Evolutionary conservation across 768 basidiomycete species (phyloP).

Genomic region (Mycena albidolilacea): DNA sequence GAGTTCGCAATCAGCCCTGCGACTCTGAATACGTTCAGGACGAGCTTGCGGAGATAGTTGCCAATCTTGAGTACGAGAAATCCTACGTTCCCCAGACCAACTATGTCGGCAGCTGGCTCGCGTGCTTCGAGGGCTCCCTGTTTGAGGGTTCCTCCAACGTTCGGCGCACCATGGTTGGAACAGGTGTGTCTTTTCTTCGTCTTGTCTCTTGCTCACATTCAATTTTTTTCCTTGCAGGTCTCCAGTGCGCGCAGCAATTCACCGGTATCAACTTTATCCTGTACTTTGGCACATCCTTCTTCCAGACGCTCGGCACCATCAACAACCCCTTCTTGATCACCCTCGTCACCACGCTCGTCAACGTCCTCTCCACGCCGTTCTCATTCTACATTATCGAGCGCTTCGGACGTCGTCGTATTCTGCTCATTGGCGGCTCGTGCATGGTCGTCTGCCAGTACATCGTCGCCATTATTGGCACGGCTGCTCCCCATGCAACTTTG

Average conservation of each 20-base stretch:
- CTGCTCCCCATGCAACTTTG: neutral
- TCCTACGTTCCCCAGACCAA: neutral
- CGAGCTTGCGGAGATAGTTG: neutral
- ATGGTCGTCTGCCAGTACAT: neutral
- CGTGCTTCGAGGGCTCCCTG: neutral
- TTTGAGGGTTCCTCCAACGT: neutral
- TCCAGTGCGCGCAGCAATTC: too few species aligned
- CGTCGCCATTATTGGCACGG: neutral
- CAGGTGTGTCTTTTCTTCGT: neutral
- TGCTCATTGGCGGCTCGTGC: neutral
- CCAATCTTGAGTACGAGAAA: neutral
- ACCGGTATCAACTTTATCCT: too few species aligned
- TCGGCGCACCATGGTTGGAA: neutral
- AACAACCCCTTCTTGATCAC: neutral
- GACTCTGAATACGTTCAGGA: neutral
- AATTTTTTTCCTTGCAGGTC: too few species aligned
- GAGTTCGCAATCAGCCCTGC: neutral
- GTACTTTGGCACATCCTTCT: too few species aligned
- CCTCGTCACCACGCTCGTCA: neutral
- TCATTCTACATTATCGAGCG: neutral
- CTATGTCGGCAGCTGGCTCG: neutral
- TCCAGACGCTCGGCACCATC: neutral
- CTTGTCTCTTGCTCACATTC: neutral
- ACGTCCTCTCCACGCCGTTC: neutral
- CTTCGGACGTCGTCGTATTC: neutral